Base-by-base conservation (phyloP, 345 rosid genomes). In the Arabidopsis suecica region DNA sequence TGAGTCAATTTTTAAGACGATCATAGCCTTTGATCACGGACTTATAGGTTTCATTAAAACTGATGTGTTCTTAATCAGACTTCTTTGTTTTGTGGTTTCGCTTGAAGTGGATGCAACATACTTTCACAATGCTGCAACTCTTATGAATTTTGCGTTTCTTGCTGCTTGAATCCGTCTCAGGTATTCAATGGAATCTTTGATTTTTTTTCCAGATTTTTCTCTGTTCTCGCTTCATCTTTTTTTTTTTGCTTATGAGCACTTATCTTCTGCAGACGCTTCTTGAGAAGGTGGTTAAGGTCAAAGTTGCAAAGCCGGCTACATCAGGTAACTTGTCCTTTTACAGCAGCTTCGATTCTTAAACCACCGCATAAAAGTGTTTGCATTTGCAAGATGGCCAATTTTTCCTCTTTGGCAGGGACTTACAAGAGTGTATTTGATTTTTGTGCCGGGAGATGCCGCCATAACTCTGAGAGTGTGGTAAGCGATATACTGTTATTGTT, bases 361-460 rank as follows among this genome's bases (percentile, higher is more conserved):
- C 55, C 49, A 2, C 55, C 47, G 14, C 36, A 33, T 67, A 62
- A 48, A 23, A 36, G 45, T 70, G 13, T 62, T 55, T 70, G 45
- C 38, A 63, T 45, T 45, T 63, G 61, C 53, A 56, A 47, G 45
- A 69, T 45, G n/a, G 11, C 5, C 3, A 25, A 33, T 47, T 16
- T 5, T 6, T 7, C 1, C 25, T 62, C 55, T 55, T 67, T 77
- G 36, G 7, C 91, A 91, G 97, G 91, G 67, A 85, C 86, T 38
- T 95, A 86, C 80, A 65, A 47, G 32, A 86, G 82, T 68, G 89
- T 90, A n/a, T 95, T 95, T 81, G 93, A 92, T 73, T 95, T 85
- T 78, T 95, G 97, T 82, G 80, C 97, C 67, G 97, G 97, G 76
- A 92, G 97, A 78, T 95, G 99, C 67, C 93, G 97, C 12, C 99